Conservation (phyloP, 495 filamentous ascomycete species). For the Penicillium turbatum region DNA sequence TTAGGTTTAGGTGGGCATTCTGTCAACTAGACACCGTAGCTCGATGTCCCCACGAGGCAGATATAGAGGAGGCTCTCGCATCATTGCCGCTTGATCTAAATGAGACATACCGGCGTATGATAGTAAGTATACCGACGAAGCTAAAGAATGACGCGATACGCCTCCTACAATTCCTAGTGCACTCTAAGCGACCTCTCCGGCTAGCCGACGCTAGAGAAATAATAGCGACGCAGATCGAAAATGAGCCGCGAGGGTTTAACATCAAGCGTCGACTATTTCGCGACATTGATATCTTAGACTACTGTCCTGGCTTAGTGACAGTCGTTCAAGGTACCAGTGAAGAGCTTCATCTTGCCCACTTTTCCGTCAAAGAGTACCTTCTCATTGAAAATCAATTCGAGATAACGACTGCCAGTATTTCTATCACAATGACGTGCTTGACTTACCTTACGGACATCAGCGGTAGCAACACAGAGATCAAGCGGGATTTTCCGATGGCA, state of each 20-base stretch:
- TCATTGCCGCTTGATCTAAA: slow-evolving; percentile 34
- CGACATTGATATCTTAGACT: slow-evolving; percentile 16
- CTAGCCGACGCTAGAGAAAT: slow-evolving; percentile 21
- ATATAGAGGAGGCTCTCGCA: slow-evolving; percentile 24
- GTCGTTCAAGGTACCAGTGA: slow-evolving; percentile 9
- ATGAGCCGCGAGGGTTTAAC: slow-evolving; percentile 6
- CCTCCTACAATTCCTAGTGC: slow-evolving; percentile 21
- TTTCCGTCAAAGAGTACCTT: slow-evolving; percentile 30
- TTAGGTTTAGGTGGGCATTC: slow-evolving; percentile 42
- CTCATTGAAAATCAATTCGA: slow-evolving; percentile 9
- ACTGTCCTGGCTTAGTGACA: slow-evolving; percentile 16
- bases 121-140: slow-evolving; percentile 25
- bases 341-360: slow-evolving; percentile 25
- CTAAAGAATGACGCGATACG: slow-evolving; percentile 17
- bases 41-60: slow-evolving; percentile 19
- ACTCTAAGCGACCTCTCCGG: slow-evolving; percentile 19
- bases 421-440: slow-evolving; percentile 23
- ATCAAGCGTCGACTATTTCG: slow-evolving; percentile 17
- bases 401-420: slow-evolving; percentile 16
- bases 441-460: slow-evolving; percentile 25
- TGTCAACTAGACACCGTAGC: slow-evolving; percentile 38
- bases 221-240: slow-evolving; percentile 20
- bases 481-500: slow-evolving; percentile 21
- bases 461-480: not conserved
- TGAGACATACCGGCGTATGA: slow-evolving; percentile 32